Base-by-base conservation (phyloP, 2,329 filamentous ascomycete genomes). In the Colletotrichum sp. region DNA sequence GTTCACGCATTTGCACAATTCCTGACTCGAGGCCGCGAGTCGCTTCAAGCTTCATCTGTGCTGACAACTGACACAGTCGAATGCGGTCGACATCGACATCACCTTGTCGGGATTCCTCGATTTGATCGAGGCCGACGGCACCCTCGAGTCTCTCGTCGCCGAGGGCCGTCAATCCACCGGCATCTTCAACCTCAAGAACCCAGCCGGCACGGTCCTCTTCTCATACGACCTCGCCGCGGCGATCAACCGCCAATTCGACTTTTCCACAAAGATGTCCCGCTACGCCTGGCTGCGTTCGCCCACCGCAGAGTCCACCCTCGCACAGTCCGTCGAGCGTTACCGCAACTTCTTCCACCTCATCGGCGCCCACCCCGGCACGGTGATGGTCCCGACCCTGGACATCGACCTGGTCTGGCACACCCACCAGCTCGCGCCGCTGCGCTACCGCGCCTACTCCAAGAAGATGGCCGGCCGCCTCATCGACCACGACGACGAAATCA, bases 351-450 rank as follows among this genome's bases (percentile, higher is more conserved):
- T 86, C 48, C 77, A 77, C 12, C 80, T 87, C 4, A 76, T 86
- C 52, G 79, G 77, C 36, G 71, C 78, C 1, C 78, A 83, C 68
- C 79, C 80, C 7, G 70, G 71, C 7, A 80, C 30, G 12, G 82
- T 81, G 16, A 74, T 85, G 5, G 85, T 87, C 3, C 86, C 86
- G 0, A 86, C 85, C 0, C 77, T 86, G 6, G 85, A 87, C 73
- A 82, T 87, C 21, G 86, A 87, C 73, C 78, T 87, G 0, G 82
- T 82, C 1, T 87, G 86, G 86, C 85, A 87, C 63, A 87, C 86
- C 0, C 85, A 87, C 66, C 85, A 86, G 69, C 83, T 82, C 62
- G 81, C 80, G 2, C 79, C 83, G 0, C 73, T 30, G 3, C 16
- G 70, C 2, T 87, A 87, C 71, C 71, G 72, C 36, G 74, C 72